Percentiles rank a stretch among this genome's conserved stretches.
Evolutionary conservation across 2,329 filamentous ascomycete genomes (phyloP).

Genomic region (Aspergillus intermedius): DNA sequence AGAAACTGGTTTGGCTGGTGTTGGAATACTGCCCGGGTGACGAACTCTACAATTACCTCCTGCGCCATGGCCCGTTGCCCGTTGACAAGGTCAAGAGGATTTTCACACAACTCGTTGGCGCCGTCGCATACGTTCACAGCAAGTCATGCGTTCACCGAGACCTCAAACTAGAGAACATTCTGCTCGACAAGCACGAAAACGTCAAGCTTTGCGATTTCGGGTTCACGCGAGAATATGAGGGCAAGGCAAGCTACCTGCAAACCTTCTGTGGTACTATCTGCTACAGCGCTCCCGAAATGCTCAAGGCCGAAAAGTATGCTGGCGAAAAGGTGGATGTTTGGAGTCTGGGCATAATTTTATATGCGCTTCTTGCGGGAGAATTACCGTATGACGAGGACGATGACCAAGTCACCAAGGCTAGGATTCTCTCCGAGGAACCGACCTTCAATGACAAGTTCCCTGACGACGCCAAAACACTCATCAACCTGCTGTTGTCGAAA

Average conservation of each 20-base stretch:
- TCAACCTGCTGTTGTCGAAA: constrained; percentile 80
- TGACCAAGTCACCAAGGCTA: constrained; percentile 75
- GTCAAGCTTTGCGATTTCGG: constrained; percentile 98
- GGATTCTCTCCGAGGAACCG: constrained; percentile 79
- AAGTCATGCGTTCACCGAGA: constrained; percentile 96
- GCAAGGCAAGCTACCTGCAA: constrained; percentile 86
- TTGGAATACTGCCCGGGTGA: constrained; percentile 95
- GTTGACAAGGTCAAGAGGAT: constrained; percentile 87
- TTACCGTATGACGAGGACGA: constrained; percentile 95
- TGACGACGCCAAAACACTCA: constrained; percentile 66
- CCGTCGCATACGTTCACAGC: constrained; percentile 89
- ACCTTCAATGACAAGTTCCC: constrained; percentile 76
- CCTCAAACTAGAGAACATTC: constrained; percentile 91
- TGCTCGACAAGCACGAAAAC: constrained; percentile 93
- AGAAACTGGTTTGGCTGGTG: constrained; percentile 89
- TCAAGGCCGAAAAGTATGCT: constrained; percentile 96
- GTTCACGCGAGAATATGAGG: constrained; percentile 95
- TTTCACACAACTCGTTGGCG: constrained; percentile 90
- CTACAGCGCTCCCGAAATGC: constrained; percentile 97
- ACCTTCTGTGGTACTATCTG: constrained; percentile 97
- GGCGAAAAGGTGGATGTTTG: constrained; percentile 98
- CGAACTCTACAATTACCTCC: constrained; percentile 93
- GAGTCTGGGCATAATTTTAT: constrained; percentile 90
- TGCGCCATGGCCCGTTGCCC: constrained; percentile 76
- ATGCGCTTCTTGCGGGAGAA: constrained; percentile 71